Conservation (phyloP, 2,329 filamentous ascomycete genomes). For the Xylariaceae sp. region DNA sequence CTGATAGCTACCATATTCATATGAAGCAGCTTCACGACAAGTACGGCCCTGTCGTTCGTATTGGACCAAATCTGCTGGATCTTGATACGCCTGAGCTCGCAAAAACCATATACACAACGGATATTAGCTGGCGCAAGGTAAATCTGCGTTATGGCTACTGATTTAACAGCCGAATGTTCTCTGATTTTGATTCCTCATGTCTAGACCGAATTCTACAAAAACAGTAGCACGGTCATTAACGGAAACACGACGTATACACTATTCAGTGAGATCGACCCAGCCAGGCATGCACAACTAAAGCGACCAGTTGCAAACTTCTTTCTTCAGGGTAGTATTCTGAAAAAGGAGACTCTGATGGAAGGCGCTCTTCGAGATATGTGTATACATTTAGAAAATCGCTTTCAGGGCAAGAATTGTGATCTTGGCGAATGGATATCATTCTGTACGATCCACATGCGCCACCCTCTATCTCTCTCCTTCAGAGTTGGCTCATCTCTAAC, state of each 20-base stretch:
- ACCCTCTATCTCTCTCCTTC: background rate
- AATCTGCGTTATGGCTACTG: no score
- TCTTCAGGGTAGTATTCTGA: conserved; percentile 27
- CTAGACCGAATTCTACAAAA: conserved; percentile 36
- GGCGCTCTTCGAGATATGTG: conserved; percentile 30
- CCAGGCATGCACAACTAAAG: conserved; percentile 28
- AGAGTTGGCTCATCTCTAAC: no score
- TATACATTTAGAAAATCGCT: conserved; percentile 30
- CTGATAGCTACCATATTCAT: background rate
- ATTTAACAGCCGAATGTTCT: background rate
- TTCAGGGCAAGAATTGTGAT: conserved; percentile 5
- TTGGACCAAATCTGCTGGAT: conserved; percentile 38
- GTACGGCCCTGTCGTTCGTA: conserved; percentile 42
- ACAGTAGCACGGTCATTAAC: conserved; percentile 29
- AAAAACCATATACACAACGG: conserved; percentile 39
- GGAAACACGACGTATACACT: conserved; percentile 37
- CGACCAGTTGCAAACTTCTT: conserved; percentile 34
- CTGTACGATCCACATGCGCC: conserved; percentile 25
- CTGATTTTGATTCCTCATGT: background rate
- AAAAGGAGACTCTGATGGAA: conserved; percentile 32
- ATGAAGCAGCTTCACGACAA: conserved; percentile 32
- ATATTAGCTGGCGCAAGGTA: conserved; percentile 36
- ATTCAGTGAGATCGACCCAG: conserved; percentile 33
- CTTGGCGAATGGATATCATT: conserved; percentile 33
- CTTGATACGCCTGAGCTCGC: conserved; percentile 33